Evolutionary conservation across 2,329 filamentous ascomycete species (phyloP).

Genomic region (Hypoxylon sp.): DNA sequence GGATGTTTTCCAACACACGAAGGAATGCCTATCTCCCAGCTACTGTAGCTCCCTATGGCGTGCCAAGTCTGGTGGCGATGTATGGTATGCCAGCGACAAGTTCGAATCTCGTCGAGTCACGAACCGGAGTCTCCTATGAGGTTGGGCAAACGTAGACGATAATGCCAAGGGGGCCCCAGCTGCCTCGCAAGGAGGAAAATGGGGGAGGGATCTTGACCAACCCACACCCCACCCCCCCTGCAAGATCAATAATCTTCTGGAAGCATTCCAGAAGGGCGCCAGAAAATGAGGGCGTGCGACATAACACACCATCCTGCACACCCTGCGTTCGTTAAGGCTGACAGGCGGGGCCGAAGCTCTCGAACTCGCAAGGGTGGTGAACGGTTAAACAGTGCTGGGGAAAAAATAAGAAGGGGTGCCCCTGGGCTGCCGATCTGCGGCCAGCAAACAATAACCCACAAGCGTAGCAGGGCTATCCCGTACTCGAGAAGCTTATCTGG

Average conservation of each 20-base stretch:
- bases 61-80: slow-evolving; percentile 15
- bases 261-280: slow-evolving; percentile 24
- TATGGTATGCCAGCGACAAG: slow-evolving; percentile 6
- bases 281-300: slow-evolving; percentile 2
- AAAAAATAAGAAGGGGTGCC: not conserved
- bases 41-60: not conserved
- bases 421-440: slow-evolving; percentile 2
- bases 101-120: not conserved
- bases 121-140: not conserved
- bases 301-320: slow-evolving; percentile 13
- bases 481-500: slow-evolving; percentile 6
- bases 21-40: not conserved
- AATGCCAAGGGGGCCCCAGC: not conserved
- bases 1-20: not conserved
- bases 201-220: not conserved
- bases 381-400: not conserved
- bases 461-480: not conserved
- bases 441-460: not conserved
- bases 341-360: slow-evolving; percentile 11
- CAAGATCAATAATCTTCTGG: slow-evolving; percentile 8
- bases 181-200: slow-evolving; percentile 5
- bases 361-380: not conserved
- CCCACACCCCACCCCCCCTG: not conserved
- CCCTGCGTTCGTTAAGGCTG: slow-evolving; percentile 18
- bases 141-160: slow-evolving; percentile 2